phyloP scores from a whole-genome alignment of 805 yeast species.

The Komagataella populi region DNA sequence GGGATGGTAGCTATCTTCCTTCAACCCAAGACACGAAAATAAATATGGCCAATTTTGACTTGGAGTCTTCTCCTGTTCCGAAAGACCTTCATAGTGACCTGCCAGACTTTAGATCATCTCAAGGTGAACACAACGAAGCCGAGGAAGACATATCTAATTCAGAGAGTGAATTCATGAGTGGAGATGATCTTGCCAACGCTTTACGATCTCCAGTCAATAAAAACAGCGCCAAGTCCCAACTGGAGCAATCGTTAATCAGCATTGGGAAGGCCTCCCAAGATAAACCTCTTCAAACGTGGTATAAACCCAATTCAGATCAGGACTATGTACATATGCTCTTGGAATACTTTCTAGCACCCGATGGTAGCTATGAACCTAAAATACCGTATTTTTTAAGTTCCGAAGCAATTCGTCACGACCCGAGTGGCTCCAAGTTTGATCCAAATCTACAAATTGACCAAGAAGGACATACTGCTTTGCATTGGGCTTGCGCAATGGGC shows the following conservation, averaged over 20 bases:
- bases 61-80: neutral
- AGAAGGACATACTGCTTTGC: conserved; percentile 89
- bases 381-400: conserved; percentile 54
- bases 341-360: conserved; percentile 42
- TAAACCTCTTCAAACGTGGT: neutral
- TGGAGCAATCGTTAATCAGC: conserved; percentile 1
- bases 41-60: neutral
- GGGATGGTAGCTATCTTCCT: neutral
- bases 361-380: conserved; percentile 23
- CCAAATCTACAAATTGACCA: conserved; percentile 78
- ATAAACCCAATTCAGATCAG: conserved; percentile 14
- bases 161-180: conserved; percentile 41
- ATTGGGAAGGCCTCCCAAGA: neutral
- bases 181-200: conserved; percentile 33
- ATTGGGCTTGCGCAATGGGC: conserved; percentile 98
- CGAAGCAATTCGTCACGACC: conserved; percentile 26
- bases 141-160: conserved; percentile 25
- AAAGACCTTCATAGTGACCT: conserved; percentile 7
- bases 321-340: conserved; percentile 31
- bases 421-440: conserved; percentile 32
- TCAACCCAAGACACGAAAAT: neutral
- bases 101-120: neutral
- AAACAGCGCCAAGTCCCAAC: conserved; percentile 1
- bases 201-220: conserved; percentile 10
- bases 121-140: conserved; percentile 6